Conservation (phyloP, 148 eudicot species). For the Nyssa sinensis region DNA sequence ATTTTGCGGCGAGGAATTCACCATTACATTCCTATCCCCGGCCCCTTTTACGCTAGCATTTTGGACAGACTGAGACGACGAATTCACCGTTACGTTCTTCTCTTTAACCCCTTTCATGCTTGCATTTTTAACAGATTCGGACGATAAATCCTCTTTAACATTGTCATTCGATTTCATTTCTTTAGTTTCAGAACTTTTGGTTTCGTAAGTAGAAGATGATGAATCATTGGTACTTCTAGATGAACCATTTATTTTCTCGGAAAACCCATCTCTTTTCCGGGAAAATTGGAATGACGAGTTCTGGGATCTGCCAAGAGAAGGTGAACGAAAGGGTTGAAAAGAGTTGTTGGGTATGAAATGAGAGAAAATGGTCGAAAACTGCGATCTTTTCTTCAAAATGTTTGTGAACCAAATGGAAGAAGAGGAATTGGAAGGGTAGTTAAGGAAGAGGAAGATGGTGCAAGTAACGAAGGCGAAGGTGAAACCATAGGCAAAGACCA, state of each 20-base stretch:
- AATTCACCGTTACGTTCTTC: not conserved
- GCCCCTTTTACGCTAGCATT: not conserved
- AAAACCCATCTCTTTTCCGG: not conserved
- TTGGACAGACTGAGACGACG: not conserved
- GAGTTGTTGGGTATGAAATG: slow-evolving; percentile 33
- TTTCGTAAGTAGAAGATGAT: not conserved
- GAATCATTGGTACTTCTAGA: not conserved
- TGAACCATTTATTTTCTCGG: not conserved
- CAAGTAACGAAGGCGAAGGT: slow-evolving; percentile 34
- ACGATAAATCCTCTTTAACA: not conserved
- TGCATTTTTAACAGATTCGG: not conserved
- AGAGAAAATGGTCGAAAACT: slow-evolving; percentile 33
- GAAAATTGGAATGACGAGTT: not conserved
- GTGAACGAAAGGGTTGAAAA: not conserved
- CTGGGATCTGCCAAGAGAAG: not conserved
- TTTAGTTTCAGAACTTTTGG: not conserved
- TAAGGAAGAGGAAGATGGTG: slow-evolving; percentile 36
- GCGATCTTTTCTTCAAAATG: slow-evolving; percentile 25
- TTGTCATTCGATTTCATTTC: not conserved
- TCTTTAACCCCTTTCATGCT: not conserved
- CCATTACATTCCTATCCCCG: not conserved
- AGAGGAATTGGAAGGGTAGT: slow-evolving; percentile 19
- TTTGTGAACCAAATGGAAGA: slow-evolving; percentile 24
- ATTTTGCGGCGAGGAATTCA: too few species aligned
- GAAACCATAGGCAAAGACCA: slow-evolving; percentile 33